Evolutionary conservation across 2,329 filamentous ascomycete species (phyloP), one percentile per base, ranked within the genome.

Genomic region (Monilinia fructigena): DNA sequence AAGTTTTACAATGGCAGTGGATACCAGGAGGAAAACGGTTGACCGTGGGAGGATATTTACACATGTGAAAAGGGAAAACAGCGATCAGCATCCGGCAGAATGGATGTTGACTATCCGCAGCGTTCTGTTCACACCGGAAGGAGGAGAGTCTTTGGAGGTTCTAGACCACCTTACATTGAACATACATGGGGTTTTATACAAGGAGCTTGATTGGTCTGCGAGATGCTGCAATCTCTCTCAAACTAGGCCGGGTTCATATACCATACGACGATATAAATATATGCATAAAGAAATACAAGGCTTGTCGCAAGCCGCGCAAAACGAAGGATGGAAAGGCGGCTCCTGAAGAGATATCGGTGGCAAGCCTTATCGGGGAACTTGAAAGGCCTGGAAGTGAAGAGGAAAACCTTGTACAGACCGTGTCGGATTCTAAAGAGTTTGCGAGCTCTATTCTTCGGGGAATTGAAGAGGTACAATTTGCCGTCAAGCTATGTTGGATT

Each of bases 391-490:
- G 83, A 78, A 68, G 84, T 86, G 70, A 79, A 68, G 82, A 83
- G 28, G 81, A 84, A 68, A 87, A 91, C 65, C 83, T 97, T 66
- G 88, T 93, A 66, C 89, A 91, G 76, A 89, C 91, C 0, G 90
- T 97, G 0, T 93, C 93, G 0, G 93, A 97, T 74, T 97, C 93
- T 0, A 94, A 93, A 73, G 93, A 97, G 70, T 95, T 99, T 75
- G 85, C 93, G 66, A 91, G 90, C 76, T 97, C 95, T 0, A 89
- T 97, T 53, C 81, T 99, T 60, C 87, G 92, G 55, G 95, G 95
- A 62, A 92, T 99, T 71, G 96, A 97, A 76, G 95, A 99, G 77
- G 90, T 99, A 16, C 95, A 99, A 77, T 92, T 99, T 74, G 94
- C 93, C 0, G 86, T 98, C 75, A 94, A 94, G 94, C 78, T 95